A percentile compares a stretch with the other conserved stretches of the same genome.
Conservation (phyloP, 208 protist species). For the Wallacemonas rigidus region DNA sequence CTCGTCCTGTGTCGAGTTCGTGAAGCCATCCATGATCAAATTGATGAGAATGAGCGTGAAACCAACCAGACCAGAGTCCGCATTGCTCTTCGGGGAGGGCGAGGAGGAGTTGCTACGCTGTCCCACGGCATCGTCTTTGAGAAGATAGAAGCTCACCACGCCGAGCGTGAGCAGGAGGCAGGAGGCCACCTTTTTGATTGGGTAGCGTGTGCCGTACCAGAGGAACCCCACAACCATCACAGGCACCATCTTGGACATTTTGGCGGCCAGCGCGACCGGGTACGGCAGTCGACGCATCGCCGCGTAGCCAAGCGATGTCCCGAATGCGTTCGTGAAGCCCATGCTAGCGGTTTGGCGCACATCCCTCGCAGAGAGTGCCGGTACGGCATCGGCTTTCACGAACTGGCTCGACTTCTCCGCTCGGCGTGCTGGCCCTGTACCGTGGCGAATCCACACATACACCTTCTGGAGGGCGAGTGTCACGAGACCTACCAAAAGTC, state of each 20-base stretch:
- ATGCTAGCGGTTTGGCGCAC: slow-evolving; percentile 41
- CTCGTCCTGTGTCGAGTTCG: slow-evolving; percentile 84
- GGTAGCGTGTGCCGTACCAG: slow-evolving; percentile 71
- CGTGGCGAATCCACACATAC: not conserved
- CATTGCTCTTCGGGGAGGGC: not conserved
- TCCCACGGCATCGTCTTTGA: slow-evolving; percentile 29
- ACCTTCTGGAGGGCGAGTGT: slow-evolving; percentile 19
- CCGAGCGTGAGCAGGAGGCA: slow-evolving; percentile 68
- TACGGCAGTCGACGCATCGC: slow-evolving; percentile 82
- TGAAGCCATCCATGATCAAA: slow-evolving; percentile 81
- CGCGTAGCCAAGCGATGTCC: slow-evolving; percentile 61
- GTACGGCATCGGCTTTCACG: not conserved
- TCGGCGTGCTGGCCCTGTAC: slow-evolving; percentile 9
- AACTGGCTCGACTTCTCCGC: not conserved
- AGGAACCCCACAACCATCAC: slow-evolving; percentile 79
- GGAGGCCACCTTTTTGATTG: slow-evolving; percentile 47
- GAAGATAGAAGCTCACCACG: slow-evolving; percentile 63
- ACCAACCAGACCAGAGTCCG: slow-evolving; percentile 22
- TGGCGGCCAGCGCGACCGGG: slow-evolving; percentile 75
- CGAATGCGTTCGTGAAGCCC: slow-evolving; percentile 79
- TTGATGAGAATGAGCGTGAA: slow-evolving; percentile 59
- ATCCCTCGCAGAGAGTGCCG: slow-evolving; percentile 13
- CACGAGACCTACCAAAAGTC: slow-evolving; percentile 22
- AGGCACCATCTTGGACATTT: slow-evolving; percentile 90
- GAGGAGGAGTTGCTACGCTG: not conserved